These are phyloP conservation scores for Tardiomyces digboiensis DNA, from an alignment of 1,139 yeast genomes.

Conservation along the genomic window DNA sequence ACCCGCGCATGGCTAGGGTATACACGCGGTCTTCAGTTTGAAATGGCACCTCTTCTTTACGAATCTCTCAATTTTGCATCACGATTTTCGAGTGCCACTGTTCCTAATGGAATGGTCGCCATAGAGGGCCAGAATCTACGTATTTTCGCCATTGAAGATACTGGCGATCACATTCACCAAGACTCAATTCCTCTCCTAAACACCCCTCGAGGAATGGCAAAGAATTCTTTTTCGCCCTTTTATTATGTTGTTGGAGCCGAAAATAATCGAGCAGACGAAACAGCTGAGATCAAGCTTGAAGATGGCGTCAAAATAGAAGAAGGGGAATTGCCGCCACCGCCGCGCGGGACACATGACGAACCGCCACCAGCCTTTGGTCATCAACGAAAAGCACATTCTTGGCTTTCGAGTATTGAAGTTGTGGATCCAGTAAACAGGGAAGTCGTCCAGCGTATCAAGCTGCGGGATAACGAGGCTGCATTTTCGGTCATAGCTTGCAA, in stretches of 20 bases:
- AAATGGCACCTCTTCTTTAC: constrained; percentile 24
- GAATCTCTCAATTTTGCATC: constrained; percentile 32
- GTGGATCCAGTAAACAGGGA: constrained; percentile 32
- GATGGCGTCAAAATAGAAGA: constrained; percentile 13
- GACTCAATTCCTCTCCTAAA: constrained; percentile 37
- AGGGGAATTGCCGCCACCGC: constrained; percentile 4
- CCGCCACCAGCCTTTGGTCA: constrained; percentile 36
- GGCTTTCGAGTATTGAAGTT: constrained; percentile 49
- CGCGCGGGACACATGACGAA: constrained; percentile 17
- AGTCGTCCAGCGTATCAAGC: constrained; percentile 34
- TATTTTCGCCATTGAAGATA: constrained; percentile 52
- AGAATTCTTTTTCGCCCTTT: constrained; percentile 18
- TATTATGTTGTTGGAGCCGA: constrained; percentile 42
- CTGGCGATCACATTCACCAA: constrained; percentile 38
- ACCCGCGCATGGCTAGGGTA: constrained; percentile 32
- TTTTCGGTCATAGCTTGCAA: constrained; percentile 28
- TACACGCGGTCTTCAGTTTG: constrained; percentile 11
- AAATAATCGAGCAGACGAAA: constrained; percentile 27
- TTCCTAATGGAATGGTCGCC: constrained; percentile 53
- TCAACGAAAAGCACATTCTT: constrained; percentile 18
- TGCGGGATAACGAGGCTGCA: constrained; percentile 36
- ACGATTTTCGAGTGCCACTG: constrained; percentile 56
- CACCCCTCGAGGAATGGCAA: constrained; percentile 42
- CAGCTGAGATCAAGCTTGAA: constrained; percentile 12
- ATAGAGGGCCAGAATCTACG: constrained; percentile 42